Evolutionary conservation across 2,329 filamentous ascomycete genomes (phyloP).

Genomic region (Teratosphaeria viscida): DNA sequence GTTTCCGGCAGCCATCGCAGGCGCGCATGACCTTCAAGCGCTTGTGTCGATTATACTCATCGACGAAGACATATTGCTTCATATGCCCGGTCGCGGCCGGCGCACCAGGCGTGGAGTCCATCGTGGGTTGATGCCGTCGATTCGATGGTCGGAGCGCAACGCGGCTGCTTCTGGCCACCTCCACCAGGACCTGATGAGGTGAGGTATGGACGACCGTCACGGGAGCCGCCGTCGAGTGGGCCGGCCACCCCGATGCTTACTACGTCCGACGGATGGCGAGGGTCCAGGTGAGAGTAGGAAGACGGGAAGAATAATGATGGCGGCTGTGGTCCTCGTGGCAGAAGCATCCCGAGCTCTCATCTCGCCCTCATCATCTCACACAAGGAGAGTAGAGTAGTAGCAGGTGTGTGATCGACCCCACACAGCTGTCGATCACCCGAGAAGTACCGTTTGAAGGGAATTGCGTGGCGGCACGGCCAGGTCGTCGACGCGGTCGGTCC

Average conservation of each 20-base stretch:
- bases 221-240: not conserved
- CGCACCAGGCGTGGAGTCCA: constrained; percentile 9
- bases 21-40: constrained; percentile 96
- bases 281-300: not conserved
- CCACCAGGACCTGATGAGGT: not conserved
- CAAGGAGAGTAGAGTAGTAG: not conserved
- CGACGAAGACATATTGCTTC: constrained; percentile 97
- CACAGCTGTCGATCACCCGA: constrained; percentile 3
- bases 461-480: not conserved
- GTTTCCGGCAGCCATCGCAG: constrained; percentile 84
- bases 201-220: not conserved
- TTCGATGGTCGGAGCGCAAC: not conserved
- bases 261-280: not conserved
- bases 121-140: not conserved
- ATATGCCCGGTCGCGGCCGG: constrained; percentile 57
- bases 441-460: constrained; percentile 1
- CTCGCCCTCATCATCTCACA: not conserved
- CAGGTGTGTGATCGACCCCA: constrained; percentile 3
- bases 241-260: constrained; percentile 3
- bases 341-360: constrained; percentile 2
- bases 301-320: not conserved
- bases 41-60: constrained; percentile 97
- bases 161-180: not conserved
- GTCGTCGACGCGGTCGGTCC: not conserved
- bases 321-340: not conserved